Percentiles rank a stretch among this genome's conserved stretches.
Conservation (phyloP, 257 asterid species). For the Capsicum rhomboideum region DNA sequence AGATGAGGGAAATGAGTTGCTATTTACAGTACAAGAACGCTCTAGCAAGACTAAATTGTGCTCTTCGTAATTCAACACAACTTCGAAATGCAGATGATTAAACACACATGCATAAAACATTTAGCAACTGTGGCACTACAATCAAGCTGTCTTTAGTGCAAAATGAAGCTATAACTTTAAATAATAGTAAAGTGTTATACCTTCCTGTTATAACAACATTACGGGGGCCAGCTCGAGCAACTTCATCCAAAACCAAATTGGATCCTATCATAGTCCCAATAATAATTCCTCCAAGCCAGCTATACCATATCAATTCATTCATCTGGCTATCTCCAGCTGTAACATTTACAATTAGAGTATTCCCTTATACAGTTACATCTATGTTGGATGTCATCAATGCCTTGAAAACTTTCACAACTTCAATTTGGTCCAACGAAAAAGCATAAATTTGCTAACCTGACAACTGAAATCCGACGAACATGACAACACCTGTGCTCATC, state of each 20-base stretch:
- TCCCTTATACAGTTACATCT: neutral
- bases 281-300: constrained; percentile 95
- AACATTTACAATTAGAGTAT: neutral
- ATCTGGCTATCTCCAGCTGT: constrained; percentile 89
- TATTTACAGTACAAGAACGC: neutral
- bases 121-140: neutral
- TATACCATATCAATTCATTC: constrained; percentile 88
- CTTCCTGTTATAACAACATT: constrained; percentile 96
- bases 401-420: neutral
- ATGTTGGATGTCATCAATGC: neutral
- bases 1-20: neutral
- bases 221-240: constrained; percentile 91
- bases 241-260: constrained; percentile 93
- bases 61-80: neutral
- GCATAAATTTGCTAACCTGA: constrained; percentile 52
- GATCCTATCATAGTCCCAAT: constrained; percentile 96
- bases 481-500: constrained; percentile 83
- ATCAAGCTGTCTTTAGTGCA: neutral
- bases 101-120: neutral
- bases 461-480: constrained; percentile 80
- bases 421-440: neutral
- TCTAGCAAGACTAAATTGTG: neutral
- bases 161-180: neutral
- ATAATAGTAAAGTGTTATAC: constrained; percentile 21
- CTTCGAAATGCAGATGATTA: neutral